phyloP scores from a whole-genome alignment of 805 yeast genomes.

The Spathaspora gorwiae region DNA sequence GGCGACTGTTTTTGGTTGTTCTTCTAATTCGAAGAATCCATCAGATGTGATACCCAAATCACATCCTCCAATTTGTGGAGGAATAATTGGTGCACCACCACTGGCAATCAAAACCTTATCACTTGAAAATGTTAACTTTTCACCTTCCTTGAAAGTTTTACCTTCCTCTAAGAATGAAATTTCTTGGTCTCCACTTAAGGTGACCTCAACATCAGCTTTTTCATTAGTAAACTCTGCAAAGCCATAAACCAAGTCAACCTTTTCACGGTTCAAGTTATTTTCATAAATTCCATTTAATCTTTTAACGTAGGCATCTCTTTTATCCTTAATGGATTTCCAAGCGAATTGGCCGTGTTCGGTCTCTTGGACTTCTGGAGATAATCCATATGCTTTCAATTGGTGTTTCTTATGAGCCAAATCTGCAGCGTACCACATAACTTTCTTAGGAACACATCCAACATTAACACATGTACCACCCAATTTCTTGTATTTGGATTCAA shows the following conservation, averaged over 20 bases:
- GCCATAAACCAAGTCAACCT: conserved; percentile 83
- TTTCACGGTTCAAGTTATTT: conserved; percentile 80
- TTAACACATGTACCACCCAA: conserved; percentile 99
- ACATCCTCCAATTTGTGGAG: conserved; percentile 69
- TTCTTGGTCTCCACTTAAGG: conserved; percentile 40
- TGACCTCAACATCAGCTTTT: conserved; percentile 75
- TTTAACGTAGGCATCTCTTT: conserved; percentile 86
- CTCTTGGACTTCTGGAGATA: conserved; percentile 52
- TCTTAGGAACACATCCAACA: conserved; percentile 98
- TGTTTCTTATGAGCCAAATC: conserved; percentile 74
- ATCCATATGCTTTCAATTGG: conserved; percentile 81
- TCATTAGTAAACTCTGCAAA: conserved; percentile 68
- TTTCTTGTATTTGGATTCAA: conserved; percentile 63
- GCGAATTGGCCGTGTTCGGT: conserved; percentile 55
- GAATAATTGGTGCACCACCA: conserved; percentile 81
- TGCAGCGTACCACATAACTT: conserved; percentile 97
- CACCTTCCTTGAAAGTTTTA: conserved; percentile 40
- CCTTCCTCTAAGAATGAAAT: conserved; percentile 27
- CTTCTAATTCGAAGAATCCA: conserved; percentile 77
- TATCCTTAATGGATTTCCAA: conserved; percentile 77
- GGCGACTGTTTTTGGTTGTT: conserved; percentile 89
- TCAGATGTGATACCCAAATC: conserved; percentile 84
- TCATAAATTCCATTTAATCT: conserved; percentile 92
- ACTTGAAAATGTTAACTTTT: conserved; percentile 62
- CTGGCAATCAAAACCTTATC: conserved; percentile 86